phyloP scores from a whole-genome alignment of 192 early-diverging fungal species.

The Coemansia sp. region DNA sequence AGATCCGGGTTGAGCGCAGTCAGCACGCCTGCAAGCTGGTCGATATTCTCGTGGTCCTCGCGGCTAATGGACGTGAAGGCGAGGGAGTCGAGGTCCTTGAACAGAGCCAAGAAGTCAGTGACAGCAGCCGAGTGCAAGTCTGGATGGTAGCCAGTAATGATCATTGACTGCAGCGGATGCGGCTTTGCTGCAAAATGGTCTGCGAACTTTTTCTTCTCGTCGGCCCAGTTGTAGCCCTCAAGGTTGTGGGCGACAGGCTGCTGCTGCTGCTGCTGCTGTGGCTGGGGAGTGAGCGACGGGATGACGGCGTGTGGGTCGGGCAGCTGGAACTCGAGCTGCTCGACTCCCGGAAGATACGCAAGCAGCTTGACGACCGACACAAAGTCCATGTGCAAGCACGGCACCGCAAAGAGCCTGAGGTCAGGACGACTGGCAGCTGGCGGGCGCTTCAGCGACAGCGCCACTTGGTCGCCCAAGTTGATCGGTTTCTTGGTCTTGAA shows the following conservation, averaged over 20 bases:
- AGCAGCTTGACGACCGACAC: constrained; percentile 37
- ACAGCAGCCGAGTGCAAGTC: constrained; percentile 46
- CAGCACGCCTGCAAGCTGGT: constrained; percentile 50
- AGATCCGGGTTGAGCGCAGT: constrained; percentile 49
- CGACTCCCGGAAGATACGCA: constrained; percentile 35
- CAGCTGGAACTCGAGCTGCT: constrained; percentile 52
- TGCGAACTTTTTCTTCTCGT: constrained; percentile 35
- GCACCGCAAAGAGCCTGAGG: constrained; percentile 40
- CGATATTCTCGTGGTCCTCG: constrained; percentile 52
- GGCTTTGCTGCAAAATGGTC: constrained; percentile 36
- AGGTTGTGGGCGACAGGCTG: constrained; percentile 40
- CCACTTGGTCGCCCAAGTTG: constrained; percentile 38
- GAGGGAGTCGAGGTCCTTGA: constrained; percentile 47
- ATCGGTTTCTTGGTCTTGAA: constrained; percentile 37
- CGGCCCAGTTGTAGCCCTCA: constrained; percentile 40
- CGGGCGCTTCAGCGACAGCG: constrained; percentile 31
- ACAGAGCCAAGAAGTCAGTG: constrained; percentile 46
- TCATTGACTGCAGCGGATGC: constrained; percentile 45
- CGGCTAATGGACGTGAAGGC: constrained; percentile 38
- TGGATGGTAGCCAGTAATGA: constrained; percentile 42
- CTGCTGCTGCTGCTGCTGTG: neutral
- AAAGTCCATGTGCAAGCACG: constrained; percentile 49
- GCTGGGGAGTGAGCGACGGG: neutral
- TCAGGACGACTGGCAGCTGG: constrained; percentile 32
- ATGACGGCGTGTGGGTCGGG: constrained; percentile 35